Conservation (phyloP, 1,284 basidiomycete genomes). For the Trichosporon faecale region DNA sequence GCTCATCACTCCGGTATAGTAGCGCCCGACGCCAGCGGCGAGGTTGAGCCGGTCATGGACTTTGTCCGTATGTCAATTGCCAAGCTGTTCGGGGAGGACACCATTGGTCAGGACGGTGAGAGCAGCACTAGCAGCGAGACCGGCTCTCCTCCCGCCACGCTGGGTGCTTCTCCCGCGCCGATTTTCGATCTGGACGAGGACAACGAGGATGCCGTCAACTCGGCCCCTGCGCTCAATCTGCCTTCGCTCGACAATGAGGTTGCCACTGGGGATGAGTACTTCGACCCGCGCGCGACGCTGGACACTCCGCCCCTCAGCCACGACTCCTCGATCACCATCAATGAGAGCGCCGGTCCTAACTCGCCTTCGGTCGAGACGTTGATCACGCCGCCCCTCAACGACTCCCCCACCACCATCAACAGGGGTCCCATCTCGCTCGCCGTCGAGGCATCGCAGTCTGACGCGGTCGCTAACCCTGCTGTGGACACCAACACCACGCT, state of each 20-base stretch:
- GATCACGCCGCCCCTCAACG: too few species aligned
- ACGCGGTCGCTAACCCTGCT: too few species aligned
- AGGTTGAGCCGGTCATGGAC: neutral
- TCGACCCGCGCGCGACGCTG: neutral
- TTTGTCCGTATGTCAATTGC: neutral
- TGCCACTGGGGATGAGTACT: neutral
- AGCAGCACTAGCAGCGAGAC: neutral
- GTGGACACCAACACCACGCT: too few species aligned
- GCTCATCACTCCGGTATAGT: neutral
- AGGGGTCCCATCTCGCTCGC: too few species aligned
- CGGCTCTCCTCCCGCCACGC: too few species aligned
- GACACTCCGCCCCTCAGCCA: neutral
- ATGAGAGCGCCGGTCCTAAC: neutral
- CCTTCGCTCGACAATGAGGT: neutral
- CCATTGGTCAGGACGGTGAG: neutral
- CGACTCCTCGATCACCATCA: neutral
- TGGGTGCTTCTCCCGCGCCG: too few species aligned
- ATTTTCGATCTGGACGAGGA: neutral
- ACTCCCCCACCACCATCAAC: too few species aligned
- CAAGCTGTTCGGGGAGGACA: neutral
- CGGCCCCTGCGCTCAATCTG: neutral
- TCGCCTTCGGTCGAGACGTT: too few species aligned
- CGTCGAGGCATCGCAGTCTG: too few species aligned
- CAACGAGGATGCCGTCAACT: neutral
- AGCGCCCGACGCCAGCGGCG: too few species aligned